Evolutionary conservation across 177 flowering plant species (phyloP).

Genomic region (Vitis hybrid): DNA sequence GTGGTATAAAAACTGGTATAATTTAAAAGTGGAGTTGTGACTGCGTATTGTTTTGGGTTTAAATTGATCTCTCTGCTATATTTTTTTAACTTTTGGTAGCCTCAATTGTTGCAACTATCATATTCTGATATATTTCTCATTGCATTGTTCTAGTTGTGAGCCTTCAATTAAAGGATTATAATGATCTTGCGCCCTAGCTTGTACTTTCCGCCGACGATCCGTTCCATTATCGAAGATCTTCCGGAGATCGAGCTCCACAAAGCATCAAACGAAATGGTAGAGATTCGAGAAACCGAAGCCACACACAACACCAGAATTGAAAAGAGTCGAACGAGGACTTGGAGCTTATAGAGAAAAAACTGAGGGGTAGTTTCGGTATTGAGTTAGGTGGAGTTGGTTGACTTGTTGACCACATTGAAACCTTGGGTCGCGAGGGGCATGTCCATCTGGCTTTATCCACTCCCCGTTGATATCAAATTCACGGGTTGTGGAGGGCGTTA

Average conservation of each 20-base stretch:
- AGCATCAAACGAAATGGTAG: slow-evolving; percentile 18
- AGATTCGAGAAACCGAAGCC: slow-evolving; percentile 28
- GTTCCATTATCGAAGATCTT: slow-evolving; percentile 52
- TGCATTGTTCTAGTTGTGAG: too few species aligned
- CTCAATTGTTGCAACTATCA: too few species aligned
- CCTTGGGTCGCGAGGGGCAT: neutral
- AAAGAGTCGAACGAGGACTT: neutral
- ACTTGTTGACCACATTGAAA: slow-evolving; percentile 8
- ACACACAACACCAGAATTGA: slow-evolving; percentile 8
- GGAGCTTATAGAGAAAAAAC: neutral
- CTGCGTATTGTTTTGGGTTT: too few species aligned
- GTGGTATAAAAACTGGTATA: too few species aligned
- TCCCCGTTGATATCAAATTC: too few species aligned
- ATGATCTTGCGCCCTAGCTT: slow-evolving; percentile 92
- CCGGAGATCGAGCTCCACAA: slow-evolving; percentile 2
- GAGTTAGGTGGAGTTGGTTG: slow-evolving; percentile 2
- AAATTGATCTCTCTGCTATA: too few species aligned
- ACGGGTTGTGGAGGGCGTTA: too few species aligned
- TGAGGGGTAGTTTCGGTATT: slow-evolving; percentile 20
- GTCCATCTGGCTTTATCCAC: too few species aligned
- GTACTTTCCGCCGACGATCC: slow-evolving; percentile 84
- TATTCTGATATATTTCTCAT: too few species aligned
- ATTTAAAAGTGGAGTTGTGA: too few species aligned
- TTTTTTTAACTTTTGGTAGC: too few species aligned
- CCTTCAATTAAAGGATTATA: too few species aligned